Evolutionary conservation across 208 protist genomes (phyloP).

Genomic region (Leishmania mexicana): DNA sequence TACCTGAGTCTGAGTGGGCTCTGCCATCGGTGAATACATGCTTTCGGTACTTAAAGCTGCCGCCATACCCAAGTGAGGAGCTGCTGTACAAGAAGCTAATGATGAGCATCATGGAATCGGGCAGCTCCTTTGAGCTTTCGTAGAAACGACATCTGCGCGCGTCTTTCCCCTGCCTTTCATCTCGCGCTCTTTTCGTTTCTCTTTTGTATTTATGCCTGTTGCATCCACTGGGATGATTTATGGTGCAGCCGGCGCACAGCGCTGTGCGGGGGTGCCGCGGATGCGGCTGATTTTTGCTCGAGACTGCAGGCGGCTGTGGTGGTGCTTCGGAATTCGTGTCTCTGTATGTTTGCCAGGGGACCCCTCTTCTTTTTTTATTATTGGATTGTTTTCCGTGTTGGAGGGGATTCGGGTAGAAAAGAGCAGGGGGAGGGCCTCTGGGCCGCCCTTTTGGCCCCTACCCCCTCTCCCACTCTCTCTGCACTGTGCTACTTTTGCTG

Average conservation of each 20-base stretch:
- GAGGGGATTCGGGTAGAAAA: not conserved
- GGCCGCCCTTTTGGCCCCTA: not conserved
- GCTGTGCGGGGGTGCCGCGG: not conserved
- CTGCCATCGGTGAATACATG: slow-evolving; percentile 93
- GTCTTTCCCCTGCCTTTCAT: not conserved
- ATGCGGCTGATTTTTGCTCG: not conserved
- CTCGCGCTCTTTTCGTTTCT: not conserved
- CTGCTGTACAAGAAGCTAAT: slow-evolving; percentile 85
- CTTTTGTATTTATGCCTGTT: not conserved
- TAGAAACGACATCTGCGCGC: slow-evolving; percentile 18
- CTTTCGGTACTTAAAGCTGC: slow-evolving; percentile 91
- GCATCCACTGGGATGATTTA: not conserved
- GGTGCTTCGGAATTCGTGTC: not conserved
- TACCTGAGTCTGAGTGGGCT: slow-evolving; percentile 67
- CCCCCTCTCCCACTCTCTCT: not conserved
- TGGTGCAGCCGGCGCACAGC: not conserved
- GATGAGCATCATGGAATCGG: slow-evolving; percentile 78
- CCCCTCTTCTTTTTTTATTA: not conserved
- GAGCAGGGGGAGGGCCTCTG: not conserved
- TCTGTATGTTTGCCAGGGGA: not conserved
- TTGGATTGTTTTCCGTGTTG: too few relatives aligned
- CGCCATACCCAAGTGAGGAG: slow-evolving; percentile 85
- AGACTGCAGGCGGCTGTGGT: not conserved
- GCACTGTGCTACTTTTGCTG: not conserved
- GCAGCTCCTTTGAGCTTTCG: slow-evolving; percentile 88